Conservation (phyloP, 2,329 filamentous ascomycete species). For the Colletotrichum sp. region DNA sequence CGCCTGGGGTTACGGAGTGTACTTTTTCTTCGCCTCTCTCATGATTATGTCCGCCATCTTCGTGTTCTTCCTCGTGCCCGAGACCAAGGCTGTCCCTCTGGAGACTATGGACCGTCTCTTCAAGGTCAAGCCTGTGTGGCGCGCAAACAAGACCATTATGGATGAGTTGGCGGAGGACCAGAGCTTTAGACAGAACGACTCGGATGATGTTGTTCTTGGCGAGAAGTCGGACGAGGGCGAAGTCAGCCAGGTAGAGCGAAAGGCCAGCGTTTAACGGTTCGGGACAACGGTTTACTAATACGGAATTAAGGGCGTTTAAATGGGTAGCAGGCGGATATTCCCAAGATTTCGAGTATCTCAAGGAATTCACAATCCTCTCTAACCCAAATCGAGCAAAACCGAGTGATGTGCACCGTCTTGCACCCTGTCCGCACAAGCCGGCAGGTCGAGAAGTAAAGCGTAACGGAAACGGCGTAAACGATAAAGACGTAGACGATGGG, state of each 20-base stretch:
- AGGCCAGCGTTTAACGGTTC: conserved; percentile 15
- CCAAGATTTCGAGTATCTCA: background rate
- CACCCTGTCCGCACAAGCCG: background rate
- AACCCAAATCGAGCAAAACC: background rate
- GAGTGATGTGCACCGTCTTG: background rate
- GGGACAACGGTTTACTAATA: conserved; percentile 18
- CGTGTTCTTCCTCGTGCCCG: conserved; percentile 67
- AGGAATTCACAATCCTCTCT: background rate
- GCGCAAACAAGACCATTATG: conserved; percentile 50
- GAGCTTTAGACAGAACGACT: conserved; percentile 34
- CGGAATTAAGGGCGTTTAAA: conserved; percentile 12
- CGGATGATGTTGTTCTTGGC: conserved; percentile 27
- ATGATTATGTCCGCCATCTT: conserved; percentile 65
- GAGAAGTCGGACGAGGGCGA: conserved; percentile 29
- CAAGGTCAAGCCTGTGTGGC: conserved; percentile 47
- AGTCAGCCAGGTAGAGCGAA: conserved; percentile 24
- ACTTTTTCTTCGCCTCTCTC: conserved; percentile 71
- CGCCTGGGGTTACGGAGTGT: conserved; percentile 66
- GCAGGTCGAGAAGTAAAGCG: background rate
- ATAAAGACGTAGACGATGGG: background rate
- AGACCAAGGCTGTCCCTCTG: conserved; percentile 70
- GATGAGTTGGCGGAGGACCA: conserved; percentile 43
- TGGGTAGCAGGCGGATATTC: background rate
- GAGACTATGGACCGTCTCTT: conserved; percentile 71
- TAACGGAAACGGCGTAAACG: background rate